Base-by-base conservation (phyloP, 257 asterid genomes). In the Ilex asprella region DNA sequence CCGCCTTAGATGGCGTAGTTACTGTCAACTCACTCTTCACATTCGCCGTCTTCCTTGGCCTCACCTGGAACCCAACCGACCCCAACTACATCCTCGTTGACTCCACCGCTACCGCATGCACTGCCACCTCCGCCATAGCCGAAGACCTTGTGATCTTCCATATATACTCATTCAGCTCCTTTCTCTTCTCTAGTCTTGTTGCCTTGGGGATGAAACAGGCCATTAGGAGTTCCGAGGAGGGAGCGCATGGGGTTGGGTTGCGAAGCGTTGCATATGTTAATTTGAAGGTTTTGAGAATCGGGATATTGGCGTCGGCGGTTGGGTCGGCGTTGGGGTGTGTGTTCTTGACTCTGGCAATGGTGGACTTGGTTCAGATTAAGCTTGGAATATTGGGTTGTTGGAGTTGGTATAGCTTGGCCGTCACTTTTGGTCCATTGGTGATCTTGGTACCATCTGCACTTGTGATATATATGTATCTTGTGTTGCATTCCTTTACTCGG, bases 301-400 rank as follows among this genome's bases (percentile, higher is more conserved):
- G 80, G 70, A 70, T 76, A 9, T 50, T 76, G 80, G 73, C 64
- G 39, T 75, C 79, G 15, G 81, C 79, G 3, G 56, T 54, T 49
- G 88, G 79, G 2, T 73, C 82, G 10, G 12, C 67, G 2, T 61
- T 58, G 2, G 81, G 88, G 14, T 76, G 81, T 60, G 67, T 67
- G 2, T 82, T 72, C 62, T 54, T 72, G 79, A 65, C 70, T 58
- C 63, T 57, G 76, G 82, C 83, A 14, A 31, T 79, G 56, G 76
- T 75, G 70, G 73, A 73, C 8, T 60, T 72, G 73, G 80, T 82
- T 65, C 79, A 79, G 74, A 73, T 76, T 2, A 74, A 77, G 78
- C 50, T 79, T 55, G 85, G 79, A 6, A 52, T 3, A 13, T 39
- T 74, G 69, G 80, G n/a, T 16, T 82, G 81, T 27, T 64, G 79